Evolutionary conservation across 352 stramenopile species (phyloP), one percentile per base, ranked within the genome.

Genomic region (Elongisporangium undulatum): DNA sequence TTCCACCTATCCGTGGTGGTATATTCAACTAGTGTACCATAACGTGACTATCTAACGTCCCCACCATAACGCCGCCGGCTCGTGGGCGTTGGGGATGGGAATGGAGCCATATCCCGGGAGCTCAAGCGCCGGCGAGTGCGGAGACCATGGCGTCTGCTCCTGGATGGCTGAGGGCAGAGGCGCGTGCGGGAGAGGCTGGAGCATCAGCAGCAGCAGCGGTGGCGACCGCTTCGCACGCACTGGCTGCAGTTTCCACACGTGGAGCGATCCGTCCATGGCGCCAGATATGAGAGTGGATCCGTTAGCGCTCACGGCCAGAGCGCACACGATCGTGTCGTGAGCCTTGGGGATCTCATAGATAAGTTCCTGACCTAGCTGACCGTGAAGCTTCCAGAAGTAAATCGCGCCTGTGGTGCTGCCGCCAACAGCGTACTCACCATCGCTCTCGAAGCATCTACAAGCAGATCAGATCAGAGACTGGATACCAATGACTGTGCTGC

Each of bases 381-480:
- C 64, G 50, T 80, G 70, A 17, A 91, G 52, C 53, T 87, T 84
- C 84, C 82, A 92, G 58, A 91, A 89, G 17, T 89, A 69, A 23
- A 90, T 58, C 22, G 71, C 73, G 17, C 81, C 84, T 24, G 75
- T 75, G 1, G 78, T 85, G 6, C 79, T 90, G 17, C 84, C 79
- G 5, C 81, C 83, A 3, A 93, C 73, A 2, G 81, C 84, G 45
- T 84, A 91, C 41, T 77, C 73, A 4, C 84, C 84, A 56, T 93
- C 79, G 19, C 78, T 91, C 22, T 88, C 81, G 39, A 93, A 87
- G 49, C 81, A 87, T 19, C 74, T 80, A 41, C 20, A 71, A 41
- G 8, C 41, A 24, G 54, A 15, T 15, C 12, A 12, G n/a, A 39
- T 48, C 24, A 39, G 15, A 16, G 17, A 15, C 19, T 10, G 41